phyloP scores from a whole-genome alignment of 306 rosid species.

The Cicer arietinum region DNA sequence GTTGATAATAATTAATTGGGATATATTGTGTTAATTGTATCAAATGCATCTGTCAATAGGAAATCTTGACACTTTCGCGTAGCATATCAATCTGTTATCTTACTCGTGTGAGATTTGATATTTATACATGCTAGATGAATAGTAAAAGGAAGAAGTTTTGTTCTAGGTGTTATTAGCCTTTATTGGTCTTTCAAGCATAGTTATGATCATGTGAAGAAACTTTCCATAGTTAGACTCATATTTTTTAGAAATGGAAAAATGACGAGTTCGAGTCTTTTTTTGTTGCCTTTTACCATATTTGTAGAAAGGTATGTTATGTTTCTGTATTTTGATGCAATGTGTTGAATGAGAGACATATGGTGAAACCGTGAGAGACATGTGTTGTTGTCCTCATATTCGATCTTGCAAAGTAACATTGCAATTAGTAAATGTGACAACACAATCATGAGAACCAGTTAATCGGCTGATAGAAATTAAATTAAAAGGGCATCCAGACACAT shows the following conservation, averaged over 20 bases:
- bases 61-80: constrained; percentile 23
- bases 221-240: background rate
- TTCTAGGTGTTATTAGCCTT: constrained; percentile 15
- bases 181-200: constrained; percentile 18
- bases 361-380: too few species aligned
- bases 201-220: constrained; percentile 33
- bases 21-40: constrained; percentile 18
- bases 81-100: background rate
- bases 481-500: too few species aligned
- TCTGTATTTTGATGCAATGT: constrained; percentile 9
- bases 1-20: constrained; percentile 13
- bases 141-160: constrained; percentile 25
- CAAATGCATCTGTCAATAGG: constrained; percentile 8
- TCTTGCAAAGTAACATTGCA: too few species aligned
- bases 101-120: constrained; percentile 14
- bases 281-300: too few species aligned
- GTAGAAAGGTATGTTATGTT: background rate
- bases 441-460: too few species aligned
- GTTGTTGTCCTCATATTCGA: too few species aligned
- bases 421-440: too few species aligned
- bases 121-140: background rate
- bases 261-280: background rate
- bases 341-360: too few species aligned
- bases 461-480: too few species aligned
- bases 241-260: background rate